phyloP scores from a whole-genome alignment of 768 basidiomycete species.

The Tricholoma bakamatsutake region DNA sequence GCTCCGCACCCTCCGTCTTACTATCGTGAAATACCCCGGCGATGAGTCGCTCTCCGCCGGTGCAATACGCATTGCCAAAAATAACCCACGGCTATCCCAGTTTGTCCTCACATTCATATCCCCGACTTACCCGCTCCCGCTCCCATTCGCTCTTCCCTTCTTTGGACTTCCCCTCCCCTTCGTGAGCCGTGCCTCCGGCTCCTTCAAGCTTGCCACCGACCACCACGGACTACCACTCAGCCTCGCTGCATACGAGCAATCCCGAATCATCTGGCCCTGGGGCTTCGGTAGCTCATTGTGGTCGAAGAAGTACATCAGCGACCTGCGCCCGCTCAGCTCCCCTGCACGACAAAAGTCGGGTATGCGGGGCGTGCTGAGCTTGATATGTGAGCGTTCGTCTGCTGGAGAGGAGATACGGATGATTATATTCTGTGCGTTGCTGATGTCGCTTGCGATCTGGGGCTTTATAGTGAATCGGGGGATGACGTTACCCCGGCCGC shows the following conservation, averaged over 20 bases:
- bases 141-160: constrained; percentile 38
- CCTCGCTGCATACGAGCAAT: constrained; percentile 46
- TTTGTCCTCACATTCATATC: constrained; percentile 67
- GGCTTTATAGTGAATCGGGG: constrained; percentile 28
- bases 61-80: constrained; percentile 55
- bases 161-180: constrained; percentile 32
- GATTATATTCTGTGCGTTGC: constrained; percentile 45
- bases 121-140: constrained; percentile 41
- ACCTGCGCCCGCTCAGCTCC: constrained; percentile 34
- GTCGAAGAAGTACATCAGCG: constrained; percentile 32
- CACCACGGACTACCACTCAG: constrained; percentile 57
- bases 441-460: constrained; percentile 47
- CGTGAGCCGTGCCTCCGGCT: constrained; percentile 42
- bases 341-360: constrained; percentile 34
- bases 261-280: constrained; percentile 42
- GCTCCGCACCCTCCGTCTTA: constrained; percentile 55
- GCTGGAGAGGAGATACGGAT: constrained; percentile 69
- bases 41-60: constrained; percentile 55
- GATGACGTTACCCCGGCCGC: not conserved
- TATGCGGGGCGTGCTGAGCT: constrained; percentile 32
- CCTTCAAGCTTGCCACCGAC: constrained; percentile 53
- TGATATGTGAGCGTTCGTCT: constrained; percentile 50
- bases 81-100: constrained; percentile 58
- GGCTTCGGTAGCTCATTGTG: constrained; percentile 35
- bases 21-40: constrained; percentile 61